Percentiles rank a stretch among this genome's conserved stretches.
These are phyloP conservation scores for Rhytidiadelphus loreus DNA, from an alignment of 225 moss, liverwort and hornwort species.

Conservation along the genomic window DNA sequence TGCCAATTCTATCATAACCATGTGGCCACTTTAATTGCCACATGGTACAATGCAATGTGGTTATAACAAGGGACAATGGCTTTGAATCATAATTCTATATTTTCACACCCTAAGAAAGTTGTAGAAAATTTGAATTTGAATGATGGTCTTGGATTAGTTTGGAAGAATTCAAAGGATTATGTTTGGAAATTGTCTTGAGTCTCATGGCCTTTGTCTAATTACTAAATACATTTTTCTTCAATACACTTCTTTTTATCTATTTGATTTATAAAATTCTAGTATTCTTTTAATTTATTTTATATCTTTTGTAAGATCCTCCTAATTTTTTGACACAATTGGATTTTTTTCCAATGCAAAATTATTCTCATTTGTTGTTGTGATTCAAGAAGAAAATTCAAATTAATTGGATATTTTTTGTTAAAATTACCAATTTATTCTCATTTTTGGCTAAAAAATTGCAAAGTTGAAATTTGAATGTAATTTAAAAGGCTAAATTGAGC, in stretches of 20 bases:
- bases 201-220: background rate
- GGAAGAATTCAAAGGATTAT: accelerated
- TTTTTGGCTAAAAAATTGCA: background rate
- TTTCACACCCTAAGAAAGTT: background rate
- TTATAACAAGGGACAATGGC: background rate
- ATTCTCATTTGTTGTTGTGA: background rate
- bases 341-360: background rate
- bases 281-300: background rate
- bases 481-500: background rate
- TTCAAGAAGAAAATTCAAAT: background rate
- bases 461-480: background rate
- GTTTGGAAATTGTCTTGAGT: background rate
- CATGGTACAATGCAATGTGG: background rate
- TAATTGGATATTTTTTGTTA: no score
- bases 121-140: background rate
- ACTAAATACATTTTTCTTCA: background rate
- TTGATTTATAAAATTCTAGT: background rate
- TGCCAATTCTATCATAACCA: background rate
- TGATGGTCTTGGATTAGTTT: background rate
- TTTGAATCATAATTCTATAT: background rate
- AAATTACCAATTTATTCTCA: background rate
- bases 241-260: background rate
- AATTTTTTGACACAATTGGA: background rate
- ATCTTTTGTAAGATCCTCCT: no score
- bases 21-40: accelerated